These are phyloP conservation scores for Boeremia exigua DNA, from an alignment of 2,329 filamentous ascomycete genomes.

Conservation along the genomic window DNA sequence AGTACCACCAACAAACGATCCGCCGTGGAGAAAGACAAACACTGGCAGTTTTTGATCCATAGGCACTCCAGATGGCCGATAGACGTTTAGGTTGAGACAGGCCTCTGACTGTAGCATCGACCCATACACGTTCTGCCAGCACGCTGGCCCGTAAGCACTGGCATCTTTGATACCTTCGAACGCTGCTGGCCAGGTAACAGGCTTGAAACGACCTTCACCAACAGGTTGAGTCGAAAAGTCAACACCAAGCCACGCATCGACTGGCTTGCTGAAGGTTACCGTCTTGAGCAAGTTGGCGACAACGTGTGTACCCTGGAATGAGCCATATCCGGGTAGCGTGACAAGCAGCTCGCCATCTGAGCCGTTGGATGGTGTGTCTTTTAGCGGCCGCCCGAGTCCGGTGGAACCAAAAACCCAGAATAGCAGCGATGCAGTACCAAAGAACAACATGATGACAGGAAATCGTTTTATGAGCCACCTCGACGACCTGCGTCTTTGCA, in stretches of 20 bases:
- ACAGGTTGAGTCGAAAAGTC: constrained; percentile 54
- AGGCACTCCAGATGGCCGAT: constrained; percentile 35
- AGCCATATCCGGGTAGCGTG: constrained; percentile 50
- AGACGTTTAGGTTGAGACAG: constrained; percentile 44
- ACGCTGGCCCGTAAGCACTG: constrained; percentile 50
- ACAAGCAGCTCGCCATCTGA: constrained; percentile 29
- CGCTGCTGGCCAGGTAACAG: constrained; percentile 49
- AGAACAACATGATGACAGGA: constrained; percentile 28
- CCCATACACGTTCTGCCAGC: constrained; percentile 52
- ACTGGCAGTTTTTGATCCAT: constrained; percentile 39
- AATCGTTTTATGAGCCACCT: constrained; percentile 27
- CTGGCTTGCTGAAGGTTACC: constrained; percentile 37
- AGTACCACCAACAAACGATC: constrained; percentile 39
- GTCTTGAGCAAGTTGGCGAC: constrained; percentile 44
- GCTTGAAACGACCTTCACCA: constrained; percentile 51
- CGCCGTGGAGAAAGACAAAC: constrained; percentile 41
- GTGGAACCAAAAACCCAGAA: constrained; percentile 31
- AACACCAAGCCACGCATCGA: constrained; percentile 58
- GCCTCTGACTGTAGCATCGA: constrained; percentile 38
- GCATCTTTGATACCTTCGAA: constrained; percentile 52
- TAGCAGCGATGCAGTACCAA: constrained; percentile 24
- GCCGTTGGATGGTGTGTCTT: constrained; percentile 14
- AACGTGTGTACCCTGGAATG: constrained; percentile 49
- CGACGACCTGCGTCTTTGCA: constrained; percentile 10
- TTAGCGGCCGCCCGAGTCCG: not conserved